Conservation (phyloP, 768 basidiomycete genomes). For the Clavulina sp. region DNA sequence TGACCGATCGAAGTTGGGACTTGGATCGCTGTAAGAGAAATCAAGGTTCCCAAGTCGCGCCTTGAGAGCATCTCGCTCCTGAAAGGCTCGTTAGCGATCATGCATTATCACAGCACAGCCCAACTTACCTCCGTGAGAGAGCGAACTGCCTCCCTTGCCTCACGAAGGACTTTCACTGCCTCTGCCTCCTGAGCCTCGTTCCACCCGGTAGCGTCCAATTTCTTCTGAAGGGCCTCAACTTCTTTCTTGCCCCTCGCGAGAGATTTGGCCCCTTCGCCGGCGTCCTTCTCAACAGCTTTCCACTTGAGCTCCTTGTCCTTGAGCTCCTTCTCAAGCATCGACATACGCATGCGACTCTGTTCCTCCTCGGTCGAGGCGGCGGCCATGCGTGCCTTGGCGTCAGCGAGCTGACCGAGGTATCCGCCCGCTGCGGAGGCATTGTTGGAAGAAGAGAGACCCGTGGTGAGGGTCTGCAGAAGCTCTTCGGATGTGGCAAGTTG, state of each 20-base stretch:
- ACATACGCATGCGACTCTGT: slow-evolving; percentile 57
- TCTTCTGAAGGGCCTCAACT: slow-evolving; percentile 36
- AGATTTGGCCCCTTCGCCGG: slow-evolving; percentile 52
- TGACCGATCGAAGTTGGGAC: slow-evolving; percentile 59
- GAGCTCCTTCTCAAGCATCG: slow-evolving; percentile 63
- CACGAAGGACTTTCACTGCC: slow-evolving; percentile 29
- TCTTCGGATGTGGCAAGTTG: slow-evolving; percentile 65
- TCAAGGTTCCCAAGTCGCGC: slow-evolving; percentile 52
- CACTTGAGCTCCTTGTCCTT: slow-evolving; percentile 56
- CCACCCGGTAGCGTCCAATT: slow-evolving; percentile 52
- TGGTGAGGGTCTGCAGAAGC: slow-evolving; percentile 86
- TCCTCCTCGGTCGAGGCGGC: slow-evolving; percentile 73
- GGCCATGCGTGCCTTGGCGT: slow-evolving; percentile 56
- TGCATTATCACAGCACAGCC: too few relatives aligned
- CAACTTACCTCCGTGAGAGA: slow-evolving; percentile 41
- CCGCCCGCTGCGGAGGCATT: slow-evolving; percentile 54
- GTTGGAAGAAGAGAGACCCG: slow-evolving; percentile 63
- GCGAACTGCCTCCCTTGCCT: slow-evolving; percentile 38
- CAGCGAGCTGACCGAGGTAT: slow-evolving; percentile 90
- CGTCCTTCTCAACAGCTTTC: slow-evolving; percentile 75
- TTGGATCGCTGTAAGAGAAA: slow-evolving; percentile 68
- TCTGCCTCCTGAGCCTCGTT: slow-evolving; percentile 53
- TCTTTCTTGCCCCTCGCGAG: slow-evolving; percentile 35
- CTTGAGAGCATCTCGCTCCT: slow-evolving; percentile 56
- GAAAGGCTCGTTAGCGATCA: neutral